Evolutionary conservation across 768 basidiomycete genomes (phyloP).

Genomic region (Tulasnella sp.): DNA sequence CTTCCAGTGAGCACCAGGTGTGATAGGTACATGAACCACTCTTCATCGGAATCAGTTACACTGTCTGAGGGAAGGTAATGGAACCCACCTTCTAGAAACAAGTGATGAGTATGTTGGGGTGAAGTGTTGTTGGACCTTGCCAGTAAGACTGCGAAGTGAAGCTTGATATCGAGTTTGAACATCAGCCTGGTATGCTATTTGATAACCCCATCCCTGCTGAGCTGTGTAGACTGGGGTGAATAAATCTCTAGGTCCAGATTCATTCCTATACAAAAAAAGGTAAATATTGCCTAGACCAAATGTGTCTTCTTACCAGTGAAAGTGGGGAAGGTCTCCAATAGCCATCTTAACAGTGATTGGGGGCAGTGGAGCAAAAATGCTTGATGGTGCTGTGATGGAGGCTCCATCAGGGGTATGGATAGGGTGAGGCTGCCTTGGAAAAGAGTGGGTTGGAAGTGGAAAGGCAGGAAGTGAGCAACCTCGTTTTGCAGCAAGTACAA

Average conservation of each 20-base stretch:
- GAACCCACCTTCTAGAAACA: constrained; percentile 1
- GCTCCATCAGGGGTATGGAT: constrained; percentile 15
- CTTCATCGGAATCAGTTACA: background rate
- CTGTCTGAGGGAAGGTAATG: background rate
- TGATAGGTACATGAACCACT: background rate
- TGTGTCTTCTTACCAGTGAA: constrained; percentile 12
- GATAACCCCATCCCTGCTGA: background rate
- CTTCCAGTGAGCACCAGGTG: background rate
- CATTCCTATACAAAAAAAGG: background rate
- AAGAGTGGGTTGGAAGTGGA: constrained; percentile 62
- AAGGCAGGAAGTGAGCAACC: constrained; percentile 52
- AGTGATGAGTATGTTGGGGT: background rate
- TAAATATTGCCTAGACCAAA: background rate
- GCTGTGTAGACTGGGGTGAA: background rate
- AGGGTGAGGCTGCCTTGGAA: constrained; percentile 39
- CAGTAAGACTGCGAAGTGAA: background rate
- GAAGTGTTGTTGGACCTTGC: constrained; percentile 23
- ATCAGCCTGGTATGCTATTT: background rate
- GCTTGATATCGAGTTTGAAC: background rate
- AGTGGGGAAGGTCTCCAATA: constrained; percentile 17
- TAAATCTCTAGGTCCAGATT: background rate
- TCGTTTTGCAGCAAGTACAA: constrained; percentile 54
- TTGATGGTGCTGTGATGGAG: background rate
- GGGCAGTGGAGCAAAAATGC: background rate
- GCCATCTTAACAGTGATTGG: constrained; percentile 20